These are phyloP conservation scores for Xylariaceae sp. DNA, from an alignment of 2,329 filamentous ascomycete species.

Conservation along the genomic window DNA sequence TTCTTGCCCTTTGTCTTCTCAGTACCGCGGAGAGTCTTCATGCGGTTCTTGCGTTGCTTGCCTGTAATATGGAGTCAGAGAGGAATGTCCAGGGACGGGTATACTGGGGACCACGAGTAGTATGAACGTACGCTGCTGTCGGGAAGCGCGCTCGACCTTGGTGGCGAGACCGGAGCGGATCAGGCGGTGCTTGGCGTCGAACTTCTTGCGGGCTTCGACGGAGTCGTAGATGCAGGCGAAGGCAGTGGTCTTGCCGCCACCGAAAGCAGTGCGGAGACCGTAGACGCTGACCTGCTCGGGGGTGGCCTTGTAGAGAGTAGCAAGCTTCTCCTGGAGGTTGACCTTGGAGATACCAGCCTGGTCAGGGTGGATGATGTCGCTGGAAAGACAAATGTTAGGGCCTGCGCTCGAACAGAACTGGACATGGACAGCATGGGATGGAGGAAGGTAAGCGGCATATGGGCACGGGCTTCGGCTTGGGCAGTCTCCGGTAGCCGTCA, in stretches of 20 bases:
- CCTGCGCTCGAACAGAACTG: not conserved
- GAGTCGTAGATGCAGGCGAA: conserved; percentile 96
- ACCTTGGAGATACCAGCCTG: conserved; percentile 98
- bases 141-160: conserved; percentile 95
- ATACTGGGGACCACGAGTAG: not conserved
- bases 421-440: not conserved
- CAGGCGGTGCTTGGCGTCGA: conserved; percentile 97
- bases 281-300: conserved; percentile 98
- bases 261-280: conserved; percentile 96
- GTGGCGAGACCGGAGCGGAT: conserved; percentile 85
- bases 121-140: conserved; percentile 90
- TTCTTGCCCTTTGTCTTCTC: conserved; percentile 96
- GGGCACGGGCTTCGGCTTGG: not conserved
- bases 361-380: conserved; percentile 99
- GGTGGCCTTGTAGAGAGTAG: conserved; percentile 93
- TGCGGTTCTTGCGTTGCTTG: conserved; percentile 99
- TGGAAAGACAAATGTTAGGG: conserved; percentile 37
- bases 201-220: conserved; percentile 98
- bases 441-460: not conserved
- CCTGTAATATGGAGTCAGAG: conserved; percentile 42
- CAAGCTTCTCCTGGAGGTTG: conserved; percentile 92
- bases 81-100: not conserved
- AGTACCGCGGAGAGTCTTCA: conserved; percentile 96
- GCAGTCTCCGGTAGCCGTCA: not conserved
- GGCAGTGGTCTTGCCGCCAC: conserved; percentile 99